These are phyloP conservation scores for Tylopilus intermedius DNA, from an alignment of 768 basidiomycete species.

Conservation along the genomic window DNA sequence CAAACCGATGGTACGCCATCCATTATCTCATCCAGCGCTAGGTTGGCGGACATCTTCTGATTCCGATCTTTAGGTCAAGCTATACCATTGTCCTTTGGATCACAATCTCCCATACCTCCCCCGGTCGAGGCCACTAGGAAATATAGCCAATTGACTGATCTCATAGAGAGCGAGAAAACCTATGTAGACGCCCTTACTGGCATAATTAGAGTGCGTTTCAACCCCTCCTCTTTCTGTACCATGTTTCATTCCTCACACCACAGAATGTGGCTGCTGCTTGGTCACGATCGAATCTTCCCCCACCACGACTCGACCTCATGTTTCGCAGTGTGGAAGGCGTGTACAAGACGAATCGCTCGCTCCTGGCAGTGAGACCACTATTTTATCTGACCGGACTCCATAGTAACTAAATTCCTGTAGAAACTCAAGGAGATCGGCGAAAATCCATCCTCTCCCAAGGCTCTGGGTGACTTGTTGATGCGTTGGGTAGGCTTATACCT, in stretches of 20 bases:
- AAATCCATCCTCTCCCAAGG: slow-evolving; percentile 88
- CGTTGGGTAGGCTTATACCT: slow-evolving; percentile 70
- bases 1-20: neutral
- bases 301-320: slow-evolving; percentile 86
- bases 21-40: slow-evolving; percentile 13
- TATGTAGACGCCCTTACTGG: slow-evolving; percentile 90
- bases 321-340: slow-evolving; percentile 90
- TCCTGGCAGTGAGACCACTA: slow-evolving; percentile 54
- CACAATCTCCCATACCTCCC: slow-evolving; percentile 19
- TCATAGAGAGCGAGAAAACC: slow-evolving; percentile 87
- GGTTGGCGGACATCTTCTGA: slow-evolving; percentile 14
- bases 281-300: slow-evolving; percentile 93
- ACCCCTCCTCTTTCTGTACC: neutral
- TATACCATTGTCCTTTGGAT: slow-evolving; percentile 13
- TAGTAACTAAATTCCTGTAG: slow-evolving; percentile 39
- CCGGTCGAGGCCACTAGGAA: slow-evolving; percentile 53
- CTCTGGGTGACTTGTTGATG: slow-evolving; percentile 92
- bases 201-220: slow-evolving; percentile 75
- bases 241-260: slow-evolving; percentile 12
- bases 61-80: slow-evolving; percentile 18
- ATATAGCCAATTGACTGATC: slow-evolving; percentile 80
- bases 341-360: slow-evolving; percentile 83
- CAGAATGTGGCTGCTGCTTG: slow-evolving; percentile 98
- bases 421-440: slow-evolving; percentile 92
- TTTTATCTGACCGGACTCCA: neutral